Base-by-base conservation (phyloP, 176 grass and related monocot genomes). In the Pontederia paniculata region DNA sequence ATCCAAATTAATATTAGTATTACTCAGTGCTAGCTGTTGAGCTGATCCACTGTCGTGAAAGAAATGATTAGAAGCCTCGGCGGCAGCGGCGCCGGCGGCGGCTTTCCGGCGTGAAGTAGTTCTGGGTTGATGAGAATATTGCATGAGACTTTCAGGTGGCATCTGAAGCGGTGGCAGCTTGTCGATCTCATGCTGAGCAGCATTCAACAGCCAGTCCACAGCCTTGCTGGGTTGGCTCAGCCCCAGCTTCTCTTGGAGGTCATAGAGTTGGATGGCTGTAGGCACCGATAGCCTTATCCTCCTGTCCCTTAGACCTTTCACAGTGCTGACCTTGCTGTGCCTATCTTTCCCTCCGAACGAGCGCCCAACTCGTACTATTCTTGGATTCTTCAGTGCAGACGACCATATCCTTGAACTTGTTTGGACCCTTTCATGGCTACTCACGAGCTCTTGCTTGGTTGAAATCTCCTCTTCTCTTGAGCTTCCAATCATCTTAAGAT, bases 211-310 rank as follows among this genome's bases (percentile, higher is more conserved):
- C 91, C 91, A 97, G 73, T 97, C 91, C 18, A 97, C 91, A n/a
- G 79, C 91, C 54, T 97, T 97, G 80, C 91, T 97, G 8, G 91
- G 91, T 76, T 97, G 91, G 78, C 74, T 90, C 3, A 97, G 72
- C 10, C 91, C 86, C 23, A 97, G 78, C 67, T 76, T 77, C 17
- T 97, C 93, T 77, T 97, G 93, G 17, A 97, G 93, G 76, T 97
- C 93, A 69, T 97, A 97, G 60, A 97, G 77, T 73, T 97, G 93
- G 66, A 97, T 91, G 12, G 93, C 93, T 41, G 93, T 97, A 0
- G 60, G 93, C 47, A 91, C 93, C 5, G 93, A 97, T 17, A 97
- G 83, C 55, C 93, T 78, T 22, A 97, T 83, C 0, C 93, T 83
- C 5, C 93, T 74, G 73, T 97, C 93, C 58, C 86, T 73, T 6